phyloP scores from a whole-genome alignment of 2,329 filamentous ascomycete species.

The Neospermospora avenae region DNA sequence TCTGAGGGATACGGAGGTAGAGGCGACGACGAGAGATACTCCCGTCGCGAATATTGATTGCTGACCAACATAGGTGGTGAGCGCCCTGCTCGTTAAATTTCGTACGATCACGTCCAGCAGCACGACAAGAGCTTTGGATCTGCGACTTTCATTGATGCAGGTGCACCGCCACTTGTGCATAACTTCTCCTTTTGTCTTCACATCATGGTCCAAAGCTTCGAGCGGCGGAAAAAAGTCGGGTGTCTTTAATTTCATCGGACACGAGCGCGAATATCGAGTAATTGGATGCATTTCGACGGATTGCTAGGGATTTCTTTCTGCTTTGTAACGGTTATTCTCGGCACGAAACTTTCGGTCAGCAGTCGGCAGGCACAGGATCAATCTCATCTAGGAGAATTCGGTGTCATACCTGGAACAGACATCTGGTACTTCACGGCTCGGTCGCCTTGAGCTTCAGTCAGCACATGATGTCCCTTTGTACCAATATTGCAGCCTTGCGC shows the following conservation, averaged over 20 bases:
- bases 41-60: constrained; percentile 37
- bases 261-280: constrained; percentile 30
- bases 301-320: constrained; percentile 36
- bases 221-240: constrained; percentile 35
- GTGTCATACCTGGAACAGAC: constrained; percentile 34
- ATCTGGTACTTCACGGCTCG: constrained; percentile 31
- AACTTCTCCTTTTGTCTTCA: constrained; percentile 32
- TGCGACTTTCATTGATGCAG: constrained; percentile 37
- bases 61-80: constrained; percentile 37
- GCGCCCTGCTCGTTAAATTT: constrained; percentile 38
- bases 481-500: constrained; percentile 36
- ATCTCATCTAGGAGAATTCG: constrained; percentile 27
- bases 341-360: constrained; percentile 34
- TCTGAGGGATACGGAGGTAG: constrained; percentile 43
- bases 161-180: constrained; percentile 34
- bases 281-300: constrained; percentile 30
- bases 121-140: constrained; percentile 36
- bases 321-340: constrained; percentile 33
- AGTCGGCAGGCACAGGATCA: constrained; percentile 29
- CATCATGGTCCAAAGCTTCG: constrained; percentile 36
- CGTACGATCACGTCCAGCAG: constrained; percentile 34
- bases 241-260: constrained; percentile 31
- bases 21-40: constrained; percentile 36
- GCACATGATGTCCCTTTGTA: constrained; percentile 37
- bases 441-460: constrained; percentile 32